Base-by-base conservation (phyloP, 2,329 filamentous ascomycete genomes). In the Chaetomiaceae sp. region DNA sequence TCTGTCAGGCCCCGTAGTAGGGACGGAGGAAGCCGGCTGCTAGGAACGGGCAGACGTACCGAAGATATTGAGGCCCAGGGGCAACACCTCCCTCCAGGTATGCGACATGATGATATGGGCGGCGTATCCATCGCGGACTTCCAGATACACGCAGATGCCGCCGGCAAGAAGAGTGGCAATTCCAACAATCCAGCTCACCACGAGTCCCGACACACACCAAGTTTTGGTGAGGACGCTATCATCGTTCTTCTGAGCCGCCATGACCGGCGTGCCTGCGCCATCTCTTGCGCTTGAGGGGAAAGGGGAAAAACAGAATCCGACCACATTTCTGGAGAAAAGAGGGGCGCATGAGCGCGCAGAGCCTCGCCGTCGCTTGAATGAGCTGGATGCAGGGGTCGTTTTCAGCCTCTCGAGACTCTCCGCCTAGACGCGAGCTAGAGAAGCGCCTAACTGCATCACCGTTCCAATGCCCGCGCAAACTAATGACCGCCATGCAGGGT, bases 41-140 rank as follows among this genome's bases (percentile, higher is more conserved):
- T 5, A 9, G 25, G 9, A 27, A 9, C 25, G 9, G 34, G 42
- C 42, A 6, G 37, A 50, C 45, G n/a, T 56, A 61, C 59, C 57
- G 18, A 65, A 20, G 33, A 65, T 74, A 60, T 82, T 62, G 46
- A 68, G 61, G 8, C 63, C 61, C 34, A 63, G 54, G 29, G 61
- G 58, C 3, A 68, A 45, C 14, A 64, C 54, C 16, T 62, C 60
- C 42, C 55, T 51, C 55, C 49, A 58, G 3, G 27, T 55, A n/a
- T 58, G 44, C 2, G 55, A 51, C 20, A 60, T 25, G 29, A 27
- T 4, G 41, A 62, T 50, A 6, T 53, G 52, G 18, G 55, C 23
- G 18, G 56, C 40, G 16, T 41, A 33, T 1, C 45, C 52, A 46
- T 58, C 53, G 7, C 53, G 58, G 21, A 53, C 5, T 16, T 60